phyloP scores from a whole-genome alignment of 805 yeast genomes.

The Maudiozyma saulgeensis region DNA sequence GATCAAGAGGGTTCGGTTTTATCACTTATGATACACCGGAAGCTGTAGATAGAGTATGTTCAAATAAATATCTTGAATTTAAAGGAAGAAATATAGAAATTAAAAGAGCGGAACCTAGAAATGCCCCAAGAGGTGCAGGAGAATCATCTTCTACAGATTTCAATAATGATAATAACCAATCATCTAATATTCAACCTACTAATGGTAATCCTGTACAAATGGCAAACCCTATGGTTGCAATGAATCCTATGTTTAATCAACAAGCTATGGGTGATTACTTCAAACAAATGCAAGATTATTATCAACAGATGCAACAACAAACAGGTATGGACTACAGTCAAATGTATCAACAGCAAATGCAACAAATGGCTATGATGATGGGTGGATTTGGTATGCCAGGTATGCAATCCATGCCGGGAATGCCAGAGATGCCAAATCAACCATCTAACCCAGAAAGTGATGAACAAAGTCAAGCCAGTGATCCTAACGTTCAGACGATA shows the following conservation, averaged over 20 bases:
- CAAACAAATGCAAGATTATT: slow-evolving; percentile 51
- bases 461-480: slow-evolving; percentile 9
- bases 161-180: background rate
- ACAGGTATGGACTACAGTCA: slow-evolving; percentile 29
- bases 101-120: slow-evolving; percentile 77
- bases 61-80: slow-evolving; percentile 69
- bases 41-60: slow-evolving; percentile 84
- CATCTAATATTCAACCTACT: slow-evolving; percentile 27
- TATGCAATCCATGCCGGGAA: slow-evolving; percentile 11
- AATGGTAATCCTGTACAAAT: slow-evolving; percentile 18
- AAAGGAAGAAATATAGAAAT: slow-evolving; percentile 84
- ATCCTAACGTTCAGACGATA: slow-evolving; percentile 24
- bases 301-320: slow-evolving; percentile 29
- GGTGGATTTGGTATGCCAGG: slow-evolving; percentile 13
- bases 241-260: slow-evolving; percentile 32
- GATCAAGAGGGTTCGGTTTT: slow-evolving; percentile 95
- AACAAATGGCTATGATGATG: slow-evolving; percentile 25
- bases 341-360: slow-evolving; percentile 31
- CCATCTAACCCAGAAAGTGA: slow-evolving; percentile 10
- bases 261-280: slow-evolving; percentile 59
- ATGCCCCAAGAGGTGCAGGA: slow-evolving; percentile 41
- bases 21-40: slow-evolving; percentile 91
- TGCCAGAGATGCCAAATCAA: slow-evolving; percentile 1
- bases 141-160: slow-evolving; percentile 5
- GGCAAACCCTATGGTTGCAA: slow-evolving; percentile 13